These are phyloP conservation scores for Sanghuangporus sanghuang DNA, from an alignment of 1,284 basidiomycete genomes.

Conservation along the genomic window DNA sequence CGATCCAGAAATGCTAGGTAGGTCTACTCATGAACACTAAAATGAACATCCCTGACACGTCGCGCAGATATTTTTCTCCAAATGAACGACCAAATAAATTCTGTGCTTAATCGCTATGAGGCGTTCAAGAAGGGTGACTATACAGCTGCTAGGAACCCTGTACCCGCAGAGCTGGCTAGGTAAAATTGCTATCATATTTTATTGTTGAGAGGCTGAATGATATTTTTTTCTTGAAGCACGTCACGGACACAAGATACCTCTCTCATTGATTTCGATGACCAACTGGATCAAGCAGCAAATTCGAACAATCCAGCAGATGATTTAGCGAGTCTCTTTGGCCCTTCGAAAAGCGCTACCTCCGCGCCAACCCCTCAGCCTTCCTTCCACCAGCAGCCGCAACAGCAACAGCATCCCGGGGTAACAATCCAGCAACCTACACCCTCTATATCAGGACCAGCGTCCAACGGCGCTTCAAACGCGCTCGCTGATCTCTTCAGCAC, in stretches of 20 bases:
- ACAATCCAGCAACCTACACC: constrained; percentile 7
- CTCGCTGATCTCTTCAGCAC: constrained; percentile 10
- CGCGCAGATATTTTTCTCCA: constrained; percentile 81
- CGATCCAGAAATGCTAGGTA: constrained; percentile 85
- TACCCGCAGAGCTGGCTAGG: constrained; percentile 50
- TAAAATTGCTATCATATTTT: constrained; percentile 11
- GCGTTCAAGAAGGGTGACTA: constrained; percentile 90
- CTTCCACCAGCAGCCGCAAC: neutral
- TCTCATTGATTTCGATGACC: constrained; percentile 72
- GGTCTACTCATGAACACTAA: constrained; percentile 19
- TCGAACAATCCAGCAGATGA: constrained; percentile 37
- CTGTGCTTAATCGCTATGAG: constrained; percentile 84
- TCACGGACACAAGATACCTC: constrained; percentile 36
- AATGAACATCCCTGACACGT: neutral
- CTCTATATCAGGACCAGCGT: neutral
- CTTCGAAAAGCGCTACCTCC: constrained; percentile 21
- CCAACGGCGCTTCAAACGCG: constrained; percentile 6
- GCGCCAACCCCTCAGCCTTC: constrained; percentile 1
- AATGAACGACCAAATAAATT: constrained; percentile 98
- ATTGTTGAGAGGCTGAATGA: neutral
- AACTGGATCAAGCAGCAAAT: constrained; percentile 20
- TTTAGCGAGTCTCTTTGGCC: constrained; percentile 51
- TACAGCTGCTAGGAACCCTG: constrained; percentile 55
- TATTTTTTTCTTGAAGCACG: constrained; percentile 2
- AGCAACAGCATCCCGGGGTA: constrained; percentile 21